Conservation (phyloP, 768 basidiomycete genomes). For the Leccinum rimulosum region DNA sequence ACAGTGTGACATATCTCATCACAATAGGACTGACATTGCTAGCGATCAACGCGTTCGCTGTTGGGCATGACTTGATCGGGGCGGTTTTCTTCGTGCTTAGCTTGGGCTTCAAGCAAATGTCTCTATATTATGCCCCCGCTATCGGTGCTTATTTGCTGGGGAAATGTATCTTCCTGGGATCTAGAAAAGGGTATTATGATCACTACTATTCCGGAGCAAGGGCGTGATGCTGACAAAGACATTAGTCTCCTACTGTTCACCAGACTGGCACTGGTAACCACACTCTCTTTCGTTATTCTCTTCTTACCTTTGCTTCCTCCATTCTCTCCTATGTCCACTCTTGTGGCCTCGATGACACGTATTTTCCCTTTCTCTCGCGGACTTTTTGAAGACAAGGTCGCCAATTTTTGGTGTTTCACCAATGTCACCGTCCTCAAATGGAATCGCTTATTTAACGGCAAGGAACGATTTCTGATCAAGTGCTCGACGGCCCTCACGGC, state of each 20-base stretch:
- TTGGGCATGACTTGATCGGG: conserved; percentile 68
- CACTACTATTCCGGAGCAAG: neutral
- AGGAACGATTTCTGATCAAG: conserved; percentile 54
- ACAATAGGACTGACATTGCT: conserved; percentile 62
- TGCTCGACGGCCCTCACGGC: conserved; percentile 66
- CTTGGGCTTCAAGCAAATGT: conserved; percentile 95
- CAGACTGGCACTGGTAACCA: conserved; percentile 62
- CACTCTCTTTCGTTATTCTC: conserved; percentile 60
- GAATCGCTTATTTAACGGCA: conserved; percentile 42
- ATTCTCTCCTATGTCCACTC: conserved; percentile 46
- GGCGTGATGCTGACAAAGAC: conserved; percentile 1
- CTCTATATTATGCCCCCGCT: conserved; percentile 89
- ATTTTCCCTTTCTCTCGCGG: conserved; percentile 93
- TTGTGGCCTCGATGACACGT: conserved; percentile 67
- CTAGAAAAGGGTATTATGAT: conserved; percentile 62
- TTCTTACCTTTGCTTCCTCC: conserved; percentile 82
- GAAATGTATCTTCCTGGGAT: conserved; percentile 85
- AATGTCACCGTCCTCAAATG: conserved; percentile 84
- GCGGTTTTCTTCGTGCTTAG: conserved; percentile 81
- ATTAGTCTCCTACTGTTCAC: conserved; percentile 53
- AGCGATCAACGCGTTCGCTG: conserved; percentile 67
- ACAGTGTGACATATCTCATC: neutral
- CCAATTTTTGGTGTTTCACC: conserved; percentile 96
- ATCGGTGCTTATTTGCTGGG: conserved; percentile 89
- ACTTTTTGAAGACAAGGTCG: conserved; percentile 93